phyloP scores from a whole-genome alignment of 1,284 basidiomycete species.

The Cryptococcus sp. region DNA sequence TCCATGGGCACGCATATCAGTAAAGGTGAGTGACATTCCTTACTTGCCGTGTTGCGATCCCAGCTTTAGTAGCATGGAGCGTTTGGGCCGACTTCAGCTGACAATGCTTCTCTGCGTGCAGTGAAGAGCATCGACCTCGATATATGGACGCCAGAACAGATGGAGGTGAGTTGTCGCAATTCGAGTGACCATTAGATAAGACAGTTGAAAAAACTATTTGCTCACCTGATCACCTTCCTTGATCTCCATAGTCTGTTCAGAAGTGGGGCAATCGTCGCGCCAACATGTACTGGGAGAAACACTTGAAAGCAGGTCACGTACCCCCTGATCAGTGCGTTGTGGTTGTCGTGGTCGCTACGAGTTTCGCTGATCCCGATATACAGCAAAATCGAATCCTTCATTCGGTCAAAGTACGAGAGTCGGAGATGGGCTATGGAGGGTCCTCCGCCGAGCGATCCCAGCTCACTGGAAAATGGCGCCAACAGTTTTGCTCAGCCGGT shows the following conservation, averaged over 20 bases:
- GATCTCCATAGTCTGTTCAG: slow-evolving; percentile 66
- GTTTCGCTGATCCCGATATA: background rate
- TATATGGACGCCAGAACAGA: slow-evolving; percentile 96
- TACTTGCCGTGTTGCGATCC: background rate
- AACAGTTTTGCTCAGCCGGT: slow-evolving; percentile 19
- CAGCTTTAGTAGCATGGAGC: background rate
- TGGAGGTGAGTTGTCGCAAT: slow-evolving; percentile 66
- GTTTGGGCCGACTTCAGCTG: background rate
- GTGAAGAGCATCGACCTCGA: slow-evolving; percentile 98
- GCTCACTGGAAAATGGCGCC: slow-evolving; percentile 65
- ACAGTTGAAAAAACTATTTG: background rate
- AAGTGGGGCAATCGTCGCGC: slow-evolving; percentile 93
- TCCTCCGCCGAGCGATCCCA: slow-evolving; percentile 78
- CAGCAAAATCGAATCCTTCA: slow-evolving; percentile 98
- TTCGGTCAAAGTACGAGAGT: slow-evolving; percentile 95
- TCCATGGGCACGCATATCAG: slow-evolving; percentile 98
- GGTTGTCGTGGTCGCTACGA: background rate
- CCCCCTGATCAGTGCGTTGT: slow-evolving; percentile 88
- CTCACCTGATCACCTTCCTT: slow-evolving; percentile 10
- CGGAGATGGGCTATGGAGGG: slow-evolving; percentile 90
- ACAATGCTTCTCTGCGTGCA: slow-evolving; percentile 16
- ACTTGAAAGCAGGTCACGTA: slow-evolving; percentile 86
- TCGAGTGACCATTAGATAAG: background rate
- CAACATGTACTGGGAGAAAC: slow-evolving; percentile 96
- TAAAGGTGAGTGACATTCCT: slow-evolving; percentile 56